phyloP scores from a whole-genome alignment of 345 rosid genomes.

The Populus tremula region DNA sequence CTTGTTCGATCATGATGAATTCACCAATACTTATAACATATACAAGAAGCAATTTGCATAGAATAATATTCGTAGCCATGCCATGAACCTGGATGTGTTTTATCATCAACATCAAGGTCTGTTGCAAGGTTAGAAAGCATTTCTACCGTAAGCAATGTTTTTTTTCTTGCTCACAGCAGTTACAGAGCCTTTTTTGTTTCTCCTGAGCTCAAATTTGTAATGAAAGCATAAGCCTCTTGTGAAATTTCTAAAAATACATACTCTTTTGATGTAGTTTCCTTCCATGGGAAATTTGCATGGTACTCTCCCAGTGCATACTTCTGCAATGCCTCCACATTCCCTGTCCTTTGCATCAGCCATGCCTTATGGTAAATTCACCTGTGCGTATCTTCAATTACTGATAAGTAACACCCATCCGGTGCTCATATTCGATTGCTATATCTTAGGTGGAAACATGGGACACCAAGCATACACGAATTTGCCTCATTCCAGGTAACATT shows the following conservation, averaged over 20 bases:
- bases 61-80: background rate
- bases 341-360: constrained; percentile 29
- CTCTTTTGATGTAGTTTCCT: constrained; percentile 40
- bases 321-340: constrained; percentile 28
- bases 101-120: background rate
- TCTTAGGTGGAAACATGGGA: constrained; percentile 44
- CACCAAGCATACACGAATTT: constrained; percentile 36
- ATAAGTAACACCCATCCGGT: background rate
- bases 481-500: constrained; percentile 43
- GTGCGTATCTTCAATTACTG: background rate
- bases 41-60: background rate
- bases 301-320: constrained; percentile 27
- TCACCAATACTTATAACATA: background rate
- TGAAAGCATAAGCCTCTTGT: background rate
- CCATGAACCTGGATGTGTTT: background rate
- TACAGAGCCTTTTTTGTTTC: background rate
- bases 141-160: background rate
- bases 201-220: background rate
- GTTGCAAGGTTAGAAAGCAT: background rate
- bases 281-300: constrained; percentile 41
- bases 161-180: background rate
- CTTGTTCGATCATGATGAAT: background rate
- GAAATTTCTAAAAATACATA: background rate
- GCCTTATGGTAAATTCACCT: constrained; percentile 38
- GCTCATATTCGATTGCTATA: constrained; percentile 15